Evolutionary conservation across 352 stramenopile species (phyloP), one percentile per base, ranked within the genome.

Genomic region (Halophytophthora batemanensis): DNA sequence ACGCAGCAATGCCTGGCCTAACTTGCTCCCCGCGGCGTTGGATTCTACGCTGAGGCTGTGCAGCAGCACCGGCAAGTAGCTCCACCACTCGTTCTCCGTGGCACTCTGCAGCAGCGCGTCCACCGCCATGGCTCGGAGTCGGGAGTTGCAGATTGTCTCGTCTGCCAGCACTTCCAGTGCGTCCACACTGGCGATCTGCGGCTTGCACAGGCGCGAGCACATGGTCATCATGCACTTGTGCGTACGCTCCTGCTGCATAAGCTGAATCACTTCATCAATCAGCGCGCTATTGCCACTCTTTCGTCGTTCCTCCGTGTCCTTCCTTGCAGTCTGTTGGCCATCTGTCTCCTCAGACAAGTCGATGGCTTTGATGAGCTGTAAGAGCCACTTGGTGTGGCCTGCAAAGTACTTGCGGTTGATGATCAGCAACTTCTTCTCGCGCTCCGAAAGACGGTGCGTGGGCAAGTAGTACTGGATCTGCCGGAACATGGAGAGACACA

Each of bases 391-490:
- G 1, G 79, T 90, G 31, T 94, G 83, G 0, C 83, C 83, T 15
- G 61, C 57, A 10, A 94, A 50, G 39, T 92, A 92, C 41, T 64
- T 63, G n/a, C 83, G 79, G 34, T 94, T 94, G 45, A 89, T 86
- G 21, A 90, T 71, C 29, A 94, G 48, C 51, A 88, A 63, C 33
- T 82, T 66, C 58, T 88, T 86, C 50, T 94, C 81, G 18, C 78
- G 61, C 38, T 78, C 71, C 4, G 81, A 91, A 13, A 92, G 50
- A 7, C 76, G 71, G 53, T 94, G 83, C 11, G 77, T 86, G 13
- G 83, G 83, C 21, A 94, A 49, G 56, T 91, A 92, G 37, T 94
- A 94, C 55, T 94, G 83, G 53, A 94, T 91, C 69, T 93, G 82
- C 23, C 82, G 82, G 34, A 93, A 91, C 74, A 83, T 91, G 14